Percentiles rank a stretch among this genome's conserved stretches.
Evolutionary conservation across 1,139 yeast species (phyloP).

Genomic region (Taphrina wiesneri): DNA sequence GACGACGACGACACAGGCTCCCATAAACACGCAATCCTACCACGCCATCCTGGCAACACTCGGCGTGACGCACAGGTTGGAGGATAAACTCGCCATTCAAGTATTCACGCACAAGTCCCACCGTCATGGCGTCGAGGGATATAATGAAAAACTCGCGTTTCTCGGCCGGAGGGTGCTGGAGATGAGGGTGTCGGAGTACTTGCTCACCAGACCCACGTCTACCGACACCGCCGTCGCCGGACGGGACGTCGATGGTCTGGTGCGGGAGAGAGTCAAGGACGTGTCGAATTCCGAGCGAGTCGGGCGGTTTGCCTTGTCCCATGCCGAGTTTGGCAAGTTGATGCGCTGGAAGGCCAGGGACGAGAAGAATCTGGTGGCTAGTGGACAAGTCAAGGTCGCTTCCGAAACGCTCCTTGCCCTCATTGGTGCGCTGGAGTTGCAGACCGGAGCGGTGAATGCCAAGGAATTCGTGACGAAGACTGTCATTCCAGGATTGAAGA

Average conservation of each 20-base stretch:
- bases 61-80: background rate
- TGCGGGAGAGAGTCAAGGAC: background rate
- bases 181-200: background rate
- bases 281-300: background rate
- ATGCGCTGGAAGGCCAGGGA: constrained; percentile 23
- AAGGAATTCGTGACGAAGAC: constrained; percentile 8
- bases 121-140: constrained; percentile 28
- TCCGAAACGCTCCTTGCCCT: constrained; percentile 16
- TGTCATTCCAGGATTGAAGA: constrained; percentile 16
- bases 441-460: constrained; percentile 7
- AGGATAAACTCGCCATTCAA: constrained; percentile 25
- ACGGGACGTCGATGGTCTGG: background rate
- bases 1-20: background rate
- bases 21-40: background rate
- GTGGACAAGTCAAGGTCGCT: constrained; percentile 17
- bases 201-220: constrained; percentile 3
- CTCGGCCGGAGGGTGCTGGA: constrained; percentile 23
- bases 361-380: background rate
- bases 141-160: constrained; percentile 34
- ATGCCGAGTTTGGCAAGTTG: background rate
- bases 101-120: constrained; percentile 35
- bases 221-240: constrained; percentile 12
- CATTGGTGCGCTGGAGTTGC: constrained; percentile 17
- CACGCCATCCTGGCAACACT: background rate
- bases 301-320: background rate